Evolutionary conservation across 2,329 filamentous ascomycete genomes (phyloP), one percentile per base, ranked within the genome.

Genomic region (Ophiostoma pallidulum): DNA sequence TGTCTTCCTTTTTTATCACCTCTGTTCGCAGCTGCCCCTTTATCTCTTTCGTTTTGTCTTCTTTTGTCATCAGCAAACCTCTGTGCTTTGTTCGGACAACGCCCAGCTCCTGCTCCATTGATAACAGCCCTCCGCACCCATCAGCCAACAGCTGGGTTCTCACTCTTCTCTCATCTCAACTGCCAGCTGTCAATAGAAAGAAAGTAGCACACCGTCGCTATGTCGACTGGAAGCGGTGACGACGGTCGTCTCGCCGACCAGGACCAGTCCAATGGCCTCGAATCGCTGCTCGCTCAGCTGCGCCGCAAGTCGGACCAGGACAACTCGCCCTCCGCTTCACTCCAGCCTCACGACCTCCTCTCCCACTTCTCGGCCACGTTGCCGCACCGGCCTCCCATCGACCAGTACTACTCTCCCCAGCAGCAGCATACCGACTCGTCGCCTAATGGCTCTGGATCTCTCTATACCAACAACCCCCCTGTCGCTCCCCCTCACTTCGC

Each of bases 221-320:
- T 56, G 54, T 54, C 54, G 38, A 35, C 39, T 14, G 49, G 51
- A 16, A 45, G 36, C 29, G 47, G 38, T 22, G 48, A 52, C 22
- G 45, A 42, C 28, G 35, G 31, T 29, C 29, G 35, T 12, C 32
- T 33, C 9, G 42, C 32, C 22, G 47, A 52, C 29, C 37, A 59
- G 28, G 64, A 40, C 13, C 44, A 66, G 51, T 50, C 56, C 31
- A 60, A 62, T 10, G 24, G 24, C 24, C 24, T 70, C 42, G 62
- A 69, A 50, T 62, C 67, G 13, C 65, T 72, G 47, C 62, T 69
- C 42, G 67, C 65, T 51, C 69, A 65, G 57, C 60, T 66, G 2
- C 63, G 62, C 39, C 58, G 60, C 33, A 62, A 62, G 52, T 62
- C 62, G 4, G 56, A 57, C 41, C 57, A 59, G 37, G 58, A 58